phyloP scores from a whole-genome alignment of 1,284 basidiomycete genomes.

The Omphalotus olearius region DNA sequence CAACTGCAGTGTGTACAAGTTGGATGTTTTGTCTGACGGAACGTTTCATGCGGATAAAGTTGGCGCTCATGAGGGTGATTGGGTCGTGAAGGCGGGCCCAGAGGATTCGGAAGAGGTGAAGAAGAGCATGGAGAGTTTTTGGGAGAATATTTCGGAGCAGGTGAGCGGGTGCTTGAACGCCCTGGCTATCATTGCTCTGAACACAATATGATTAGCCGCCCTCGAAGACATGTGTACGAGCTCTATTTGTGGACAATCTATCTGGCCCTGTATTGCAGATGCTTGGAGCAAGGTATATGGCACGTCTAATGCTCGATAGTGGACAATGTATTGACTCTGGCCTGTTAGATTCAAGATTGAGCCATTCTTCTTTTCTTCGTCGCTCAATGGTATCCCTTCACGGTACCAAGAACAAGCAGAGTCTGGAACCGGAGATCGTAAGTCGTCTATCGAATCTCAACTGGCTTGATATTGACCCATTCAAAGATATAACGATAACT shows the following conservation, averaged over 20 bases:
- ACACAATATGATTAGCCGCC: conserved; percentile 26
- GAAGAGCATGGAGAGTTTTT: conserved; percentile 27
- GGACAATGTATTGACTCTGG: not conserved
- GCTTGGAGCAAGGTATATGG: conserved; percentile 42
- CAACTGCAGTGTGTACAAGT: conserved; percentile 32
- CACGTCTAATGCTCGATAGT: not conserved
- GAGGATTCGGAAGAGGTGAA: not conserved
- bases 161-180: not conserved
- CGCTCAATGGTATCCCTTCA: conserved; percentile 52
- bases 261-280: conserved; percentile 46
- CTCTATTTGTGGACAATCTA: conserved; percentile 45
- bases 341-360: conserved; percentile 39
- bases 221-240: conserved; percentile 35
- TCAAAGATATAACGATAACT: conserved; percentile 47
- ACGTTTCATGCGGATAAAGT: conserved; percentile 8
- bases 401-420: conserved; percentile 43
- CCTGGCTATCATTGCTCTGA: not conserved
- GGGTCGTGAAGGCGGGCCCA: conserved; percentile 5
- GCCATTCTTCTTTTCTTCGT: conserved; percentile 57
- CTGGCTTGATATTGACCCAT: not conserved
- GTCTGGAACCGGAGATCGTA: conserved; percentile 40
- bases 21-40: conserved; percentile 31
- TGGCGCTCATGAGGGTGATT: conserved; percentile 4
- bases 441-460: not conserved
- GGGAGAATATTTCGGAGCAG: conserved; percentile 27